Percentiles rank a stretch among this genome's conserved stretches.
Evolutionary conservation across 345 rosid species (phyloP).

Genomic region (Populus deltoides): DNA sequence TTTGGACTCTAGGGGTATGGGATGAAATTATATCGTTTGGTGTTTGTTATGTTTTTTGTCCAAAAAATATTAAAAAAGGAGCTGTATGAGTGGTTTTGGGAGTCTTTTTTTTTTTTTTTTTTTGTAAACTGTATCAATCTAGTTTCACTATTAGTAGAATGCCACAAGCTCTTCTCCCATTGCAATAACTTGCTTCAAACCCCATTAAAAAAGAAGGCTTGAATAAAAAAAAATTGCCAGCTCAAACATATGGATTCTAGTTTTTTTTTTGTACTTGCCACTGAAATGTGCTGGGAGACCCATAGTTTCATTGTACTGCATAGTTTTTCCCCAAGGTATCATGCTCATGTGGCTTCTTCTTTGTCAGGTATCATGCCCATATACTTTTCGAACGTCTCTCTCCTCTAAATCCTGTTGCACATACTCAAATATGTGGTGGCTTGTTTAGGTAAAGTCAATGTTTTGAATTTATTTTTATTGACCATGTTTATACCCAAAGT

Average conservation of each 20-base stretch:
- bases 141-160: neutral
- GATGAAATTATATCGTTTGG: neutral
- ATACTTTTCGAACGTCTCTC: conserved; percentile 75
- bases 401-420: conserved; percentile 87
- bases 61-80: too few relatives aligned
- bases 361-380: conserved; percentile 83
- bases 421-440: conserved; percentile 70
- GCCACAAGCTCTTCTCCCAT: neutral
- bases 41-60: too few relatives aligned
- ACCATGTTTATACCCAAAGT: neutral
- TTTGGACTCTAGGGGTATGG: neutral
- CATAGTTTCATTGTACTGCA: neutral
- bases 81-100: neutral
- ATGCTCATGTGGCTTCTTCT: neutral
- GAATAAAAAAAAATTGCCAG: neutral
- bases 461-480: neutral
- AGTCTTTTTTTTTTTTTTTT: neutral
- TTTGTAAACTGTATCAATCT: neutral
- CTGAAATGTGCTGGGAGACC: neutral
- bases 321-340: neutral
- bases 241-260: neutral
- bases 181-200: neutral
- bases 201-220: neutral
- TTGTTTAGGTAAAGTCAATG: conserved; percentile 60
- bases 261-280: neutral